Conservation (phyloP, 2,329 filamentous ascomycete genomes). For the Bipolaris gigantea region DNA sequence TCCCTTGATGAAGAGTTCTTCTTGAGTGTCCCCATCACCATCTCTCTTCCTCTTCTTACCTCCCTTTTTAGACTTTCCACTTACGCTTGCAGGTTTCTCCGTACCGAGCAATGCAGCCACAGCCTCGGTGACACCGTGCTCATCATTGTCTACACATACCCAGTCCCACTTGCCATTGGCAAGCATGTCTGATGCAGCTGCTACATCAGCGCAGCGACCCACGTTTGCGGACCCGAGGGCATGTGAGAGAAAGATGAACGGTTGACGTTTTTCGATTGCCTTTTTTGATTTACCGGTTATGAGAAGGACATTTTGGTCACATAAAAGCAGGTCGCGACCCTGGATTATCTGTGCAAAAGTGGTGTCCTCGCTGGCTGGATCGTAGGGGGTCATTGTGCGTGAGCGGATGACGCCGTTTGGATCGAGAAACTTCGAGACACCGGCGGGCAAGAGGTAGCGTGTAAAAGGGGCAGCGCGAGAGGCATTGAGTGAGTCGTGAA, state of each 20-base stretch:
- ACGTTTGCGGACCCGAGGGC: constrained; percentile 73
- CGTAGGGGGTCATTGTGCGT: constrained; percentile 63
- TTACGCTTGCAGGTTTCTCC: constrained; percentile 12
- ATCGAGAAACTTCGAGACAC: constrained; percentile 74
- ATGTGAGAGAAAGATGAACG: constrained; percentile 78
- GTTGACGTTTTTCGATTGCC: constrained; percentile 66
- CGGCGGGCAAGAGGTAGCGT: constrained; percentile 82
- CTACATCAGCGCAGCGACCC: constrained; percentile 64
- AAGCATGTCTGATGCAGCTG: constrained; percentile 65
- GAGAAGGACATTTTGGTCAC: constrained; percentile 68
- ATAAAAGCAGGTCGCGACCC: constrained; percentile 63
- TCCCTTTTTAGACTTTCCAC: constrained; percentile 31
- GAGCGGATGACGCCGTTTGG: constrained; percentile 70
- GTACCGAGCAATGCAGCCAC: constrained; percentile 54
- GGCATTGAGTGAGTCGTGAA: constrained; percentile 69
- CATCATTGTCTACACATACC: constrained; percentile 78
- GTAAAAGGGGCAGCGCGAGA: constrained; percentile 70
- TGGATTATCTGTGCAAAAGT: constrained; percentile 33
- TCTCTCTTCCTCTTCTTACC: constrained; percentile 50
- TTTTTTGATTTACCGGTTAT: constrained; percentile 66
- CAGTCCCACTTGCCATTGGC: constrained; percentile 68
- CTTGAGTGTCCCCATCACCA: constrained; percentile 33
- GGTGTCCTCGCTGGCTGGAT: constrained; percentile 57
- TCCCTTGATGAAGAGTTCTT: constrained; percentile 33
- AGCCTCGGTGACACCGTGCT: constrained; percentile 58